Base-by-base conservation (phyloP, 805 yeast species). In the Cyberlindnera amylophila region DNA sequence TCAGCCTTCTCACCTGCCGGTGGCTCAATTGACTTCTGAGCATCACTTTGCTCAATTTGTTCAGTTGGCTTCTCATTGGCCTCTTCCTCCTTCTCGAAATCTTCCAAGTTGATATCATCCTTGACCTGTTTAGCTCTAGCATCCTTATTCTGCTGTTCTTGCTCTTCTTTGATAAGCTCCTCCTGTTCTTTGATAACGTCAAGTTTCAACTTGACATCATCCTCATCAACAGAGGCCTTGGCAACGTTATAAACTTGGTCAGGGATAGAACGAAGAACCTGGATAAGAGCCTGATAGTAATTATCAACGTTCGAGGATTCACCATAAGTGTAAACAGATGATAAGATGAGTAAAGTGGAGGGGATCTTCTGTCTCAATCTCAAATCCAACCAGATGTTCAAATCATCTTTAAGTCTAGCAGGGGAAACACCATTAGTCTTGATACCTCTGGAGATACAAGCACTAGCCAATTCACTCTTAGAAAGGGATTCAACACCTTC, bases 171-270 rank as follows among this genome's bases (percentile, higher is more conserved):
- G 63, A 91, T 91, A 58, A 85, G 65, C 52, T 79, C 83, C 63
- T 84, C 88, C 69, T 84, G 93, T 63, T 84, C 93, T 62, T 81
- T 82, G 46, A 84, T 66, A 37, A 84, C 85, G 53, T 82, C 81
- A 49, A 84, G 71, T 54, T 82, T 80, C 64, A 83, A 82, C 57
- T 79, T 75, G 59, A 76, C 78, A 42, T 66, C 70, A 34, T 63
- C 66, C 15, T 80, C 79, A 38, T 79, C 74, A 50, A 91, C 89
- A 60, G 89, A 95, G 51, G 90, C 75, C 65, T 88, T 95, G 52
- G 96, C 93, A 53, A 88, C 96, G 62, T 91, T 95, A 69, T 87
- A 91, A 46, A 91, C 89, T 64, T 91, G 96, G 57, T 88, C 95
- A 24, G 99, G 99, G 55, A 91, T 79, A 4, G 96, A 83, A 42